Evolutionary conservation across 163 green algal genomes (phyloP), one percentile per base, ranked within the genome.

Genomic region (Volvox carteri): DNA sequence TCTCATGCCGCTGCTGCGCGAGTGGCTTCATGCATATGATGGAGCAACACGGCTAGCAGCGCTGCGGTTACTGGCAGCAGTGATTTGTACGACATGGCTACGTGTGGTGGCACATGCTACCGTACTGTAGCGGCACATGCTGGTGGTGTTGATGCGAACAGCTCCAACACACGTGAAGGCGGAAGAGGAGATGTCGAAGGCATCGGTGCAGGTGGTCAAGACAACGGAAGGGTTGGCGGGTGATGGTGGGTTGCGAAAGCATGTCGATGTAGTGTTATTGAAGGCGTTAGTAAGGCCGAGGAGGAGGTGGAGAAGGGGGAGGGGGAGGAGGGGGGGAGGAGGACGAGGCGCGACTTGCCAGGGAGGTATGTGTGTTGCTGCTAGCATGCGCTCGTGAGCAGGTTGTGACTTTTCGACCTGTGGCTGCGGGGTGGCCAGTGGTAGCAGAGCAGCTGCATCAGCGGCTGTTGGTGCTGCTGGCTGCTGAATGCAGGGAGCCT

Each of bases 1-100:
- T 0, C 79, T 91, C 35, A 89, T 91, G 87, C 87, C 87, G 37
- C 68, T 89, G 33, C 50, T 91, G 44, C 44, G 86, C 28, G 79
- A 91, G 56, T 88, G 79, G 77, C 72, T 91, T 39, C 79, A 91
- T 33, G 87, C 79, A 12, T 46, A 44, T 3, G 87, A 91, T 41
- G 72, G 4, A 16, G 14, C 18, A 19, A 89, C 44, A 0, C 72
- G 87, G 0, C 19, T 41, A 8, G 41, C 56, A 4, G 70, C 79
- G 65, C 75, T 86, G 37, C 39, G 2, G 33, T 2, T 83, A 42
- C 41, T 79, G 56, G 65, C 35, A 5, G 58, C 56, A 25, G 54
- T 89, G 46, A 21, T 89, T n/a, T 79, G 79, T 1, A 48, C 25
- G 1, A 89, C 87, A 6, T 91, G 87, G 87, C 70, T 58, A 0